Base-by-base conservation (phyloP, 768 basidiomycete genomes). In the Boletales sp. region DNA sequence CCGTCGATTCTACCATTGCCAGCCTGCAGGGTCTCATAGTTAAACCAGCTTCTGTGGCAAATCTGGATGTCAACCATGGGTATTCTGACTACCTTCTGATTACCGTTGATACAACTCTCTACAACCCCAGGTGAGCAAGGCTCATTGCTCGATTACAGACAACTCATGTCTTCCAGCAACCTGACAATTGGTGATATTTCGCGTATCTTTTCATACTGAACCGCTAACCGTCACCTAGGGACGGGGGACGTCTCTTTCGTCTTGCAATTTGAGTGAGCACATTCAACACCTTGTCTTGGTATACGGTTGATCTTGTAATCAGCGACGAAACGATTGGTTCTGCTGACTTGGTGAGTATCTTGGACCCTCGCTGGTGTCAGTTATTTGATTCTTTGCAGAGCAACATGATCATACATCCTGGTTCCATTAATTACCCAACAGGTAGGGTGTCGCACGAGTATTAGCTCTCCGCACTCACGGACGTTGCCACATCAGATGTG, bases 71-170 rank as follows among this genome's bases (percentile, higher is more conserved):
- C 28, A 79, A 76, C 36, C 84, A 81, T 46, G 86, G 86, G 8
- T 87, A 78, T 69, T 50, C 79, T 0, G 76, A 83, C 58, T 82
- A 74, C 62, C 71, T 89, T n/a, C 72, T 87, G 44, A 87, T 89
- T 68, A 85, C 75, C 57, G 79, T 80, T 12, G 70, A 78, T 38
- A 79, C 81, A 17, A 70, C 73, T 2, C 66, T 87, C 19, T 84
- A 78, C 62, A 87, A 87, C 51, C 86, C 86, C 12, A 85, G 80
- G 80, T 80, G 55, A 54, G 11, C 1, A 14, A 28, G 7, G 6
- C 25, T 7, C 42, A 19, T 30, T 18, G 37, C 36, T 48, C 11
- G 8, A 5, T 41, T 12, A 37, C 41, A 52, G 37, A 59, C 46
- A 30, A 53, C 18, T 21, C 2, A 1, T 14, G 25, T 37, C 33